phyloP scores from a whole-genome alignment of 2,329 filamentous ascomycete species.

The Cadophora sp. region DNA sequence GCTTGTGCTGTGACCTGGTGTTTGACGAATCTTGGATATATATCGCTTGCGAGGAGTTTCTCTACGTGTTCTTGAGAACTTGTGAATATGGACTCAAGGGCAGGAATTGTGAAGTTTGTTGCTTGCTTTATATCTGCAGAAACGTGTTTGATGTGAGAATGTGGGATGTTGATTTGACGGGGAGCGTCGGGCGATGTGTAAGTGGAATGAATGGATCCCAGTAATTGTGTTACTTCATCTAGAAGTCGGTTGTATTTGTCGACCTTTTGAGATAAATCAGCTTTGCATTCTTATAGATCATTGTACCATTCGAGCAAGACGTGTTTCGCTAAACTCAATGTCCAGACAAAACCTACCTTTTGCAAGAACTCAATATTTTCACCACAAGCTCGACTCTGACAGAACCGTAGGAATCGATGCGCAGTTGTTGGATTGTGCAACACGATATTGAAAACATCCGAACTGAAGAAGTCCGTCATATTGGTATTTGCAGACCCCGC shows the following conservation, averaged over 20 bases:
- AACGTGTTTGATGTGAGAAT: conserved; percentile 30
- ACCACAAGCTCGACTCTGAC: conserved; percentile 53
- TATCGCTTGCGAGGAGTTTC: conserved; percentile 51
- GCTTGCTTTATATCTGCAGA: conserved; percentile 35
- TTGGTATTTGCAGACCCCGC: conserved; percentile 16
- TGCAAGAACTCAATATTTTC: conserved; percentile 60
- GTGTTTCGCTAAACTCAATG: background rate
- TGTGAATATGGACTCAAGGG: conserved; percentile 46
- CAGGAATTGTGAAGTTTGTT: conserved; percentile 42
- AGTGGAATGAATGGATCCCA: conserved; percentile 54
- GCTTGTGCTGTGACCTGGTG: conserved; percentile 57
- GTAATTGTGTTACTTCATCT: conserved; percentile 52
- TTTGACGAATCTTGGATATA: conserved; percentile 61
- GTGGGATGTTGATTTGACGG: conserved; percentile 39
- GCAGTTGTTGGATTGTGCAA: conserved; percentile 56
- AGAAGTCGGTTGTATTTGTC: conserved; percentile 55
- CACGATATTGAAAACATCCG: conserved; percentile 57
- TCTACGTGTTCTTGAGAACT: conserved; percentile 53
- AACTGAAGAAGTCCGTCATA: conserved; percentile 56
- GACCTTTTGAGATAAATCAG: conserved; percentile 40
- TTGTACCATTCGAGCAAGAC: background rate
- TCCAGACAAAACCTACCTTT: conserved; percentile 47
- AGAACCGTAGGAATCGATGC: conserved; percentile 56
- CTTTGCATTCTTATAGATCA: background rate
- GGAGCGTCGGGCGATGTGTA: conserved; percentile 49